phyloP scores from a whole-genome alignment of 331 rosid species.

The Rhamnella rubrinervis region DNA sequence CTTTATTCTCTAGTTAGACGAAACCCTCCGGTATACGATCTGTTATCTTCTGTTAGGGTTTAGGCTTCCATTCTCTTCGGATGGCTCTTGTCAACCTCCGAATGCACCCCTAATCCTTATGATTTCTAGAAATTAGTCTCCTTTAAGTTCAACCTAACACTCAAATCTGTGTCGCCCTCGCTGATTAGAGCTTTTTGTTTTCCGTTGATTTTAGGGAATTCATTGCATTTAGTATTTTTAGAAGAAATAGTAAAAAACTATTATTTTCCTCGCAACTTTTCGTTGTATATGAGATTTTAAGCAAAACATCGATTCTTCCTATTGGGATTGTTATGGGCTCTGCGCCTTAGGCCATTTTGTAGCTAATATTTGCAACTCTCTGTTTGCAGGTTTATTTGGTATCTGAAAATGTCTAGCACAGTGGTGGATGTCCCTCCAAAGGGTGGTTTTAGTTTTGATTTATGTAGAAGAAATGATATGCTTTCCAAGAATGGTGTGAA shows the following conservation, averaged over 20 bases:
- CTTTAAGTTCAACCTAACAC: neutral
- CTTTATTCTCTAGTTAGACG: neutral
- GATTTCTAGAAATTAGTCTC: neutral
- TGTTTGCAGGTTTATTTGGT: constrained; percentile 11
- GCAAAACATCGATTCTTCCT: too few species aligned
- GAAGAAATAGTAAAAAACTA: too few species aligned
- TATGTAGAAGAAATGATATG: constrained; percentile 87
- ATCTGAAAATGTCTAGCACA: constrained; percentile 42
- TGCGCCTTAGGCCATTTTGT: too few species aligned
- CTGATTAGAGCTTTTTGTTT: too few species aligned
- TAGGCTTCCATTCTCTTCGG: neutral
- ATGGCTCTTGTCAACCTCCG: too few species aligned
- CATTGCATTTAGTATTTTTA: too few species aligned
- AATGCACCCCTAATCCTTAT: too few species aligned
- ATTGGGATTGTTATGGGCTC: too few species aligned
- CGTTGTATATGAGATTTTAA: too few species aligned
- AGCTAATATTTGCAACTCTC: too few species aligned
- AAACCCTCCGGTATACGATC: neutral
- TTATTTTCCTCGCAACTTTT: neutral
- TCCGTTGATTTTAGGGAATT: too few species aligned
- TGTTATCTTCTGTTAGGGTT: neutral
- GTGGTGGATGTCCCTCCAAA: constrained; percentile 69
- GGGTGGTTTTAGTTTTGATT: constrained; percentile 92
- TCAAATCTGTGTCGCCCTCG: too few species aligned
- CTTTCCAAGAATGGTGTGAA: constrained; percentile 67